phyloP scores from a whole-genome alignment of 1,284 basidiomycete species.

The Trichosporon sp. region DNA sequence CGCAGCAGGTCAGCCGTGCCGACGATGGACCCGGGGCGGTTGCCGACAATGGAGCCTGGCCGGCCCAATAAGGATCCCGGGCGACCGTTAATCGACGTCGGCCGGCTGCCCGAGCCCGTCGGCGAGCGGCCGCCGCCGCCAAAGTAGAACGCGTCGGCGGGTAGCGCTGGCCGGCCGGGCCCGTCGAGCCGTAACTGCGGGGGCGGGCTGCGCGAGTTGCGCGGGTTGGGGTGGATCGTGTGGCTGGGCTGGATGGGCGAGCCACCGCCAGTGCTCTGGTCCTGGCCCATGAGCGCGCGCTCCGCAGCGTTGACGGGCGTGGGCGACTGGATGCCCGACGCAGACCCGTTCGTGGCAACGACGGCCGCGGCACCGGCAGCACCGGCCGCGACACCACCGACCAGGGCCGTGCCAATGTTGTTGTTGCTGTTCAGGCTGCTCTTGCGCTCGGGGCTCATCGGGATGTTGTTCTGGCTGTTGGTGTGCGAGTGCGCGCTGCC shows the following conservation, averaged over 20 bases:
- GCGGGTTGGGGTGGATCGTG: conserved; percentile 23
- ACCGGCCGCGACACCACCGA: not conserved
- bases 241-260: conserved; percentile 19
- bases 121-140: conserved; percentile 58
- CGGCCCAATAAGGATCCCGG: conserved; percentile 15
- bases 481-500: not conserved
- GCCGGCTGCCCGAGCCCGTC: conserved; percentile 39
- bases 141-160: conserved; percentile 60
- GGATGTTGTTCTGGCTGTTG: not conserved
- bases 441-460: conserved; percentile 5
- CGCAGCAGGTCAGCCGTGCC: conserved; percentile 68
- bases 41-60: conserved; percentile 35
- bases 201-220: conserved; percentile 36
- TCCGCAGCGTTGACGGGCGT: conserved; percentile 11
- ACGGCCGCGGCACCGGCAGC: not conserved
- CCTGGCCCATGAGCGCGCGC: conserved; percentile 22
- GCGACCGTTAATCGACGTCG: conserved; percentile 14
- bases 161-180: conserved; percentile 36
- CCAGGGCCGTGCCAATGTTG: not conserved
- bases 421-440: not conserved
- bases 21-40: conserved; percentile 48
- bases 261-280: conserved; percentile 23
- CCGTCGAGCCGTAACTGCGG: conserved; percentile 36
- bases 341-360: not conserved
- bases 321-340: conserved; percentile 6